phyloP scores from a whole-genome alignment of 805 yeast species.

The Teunomyces panamensis region DNA sequence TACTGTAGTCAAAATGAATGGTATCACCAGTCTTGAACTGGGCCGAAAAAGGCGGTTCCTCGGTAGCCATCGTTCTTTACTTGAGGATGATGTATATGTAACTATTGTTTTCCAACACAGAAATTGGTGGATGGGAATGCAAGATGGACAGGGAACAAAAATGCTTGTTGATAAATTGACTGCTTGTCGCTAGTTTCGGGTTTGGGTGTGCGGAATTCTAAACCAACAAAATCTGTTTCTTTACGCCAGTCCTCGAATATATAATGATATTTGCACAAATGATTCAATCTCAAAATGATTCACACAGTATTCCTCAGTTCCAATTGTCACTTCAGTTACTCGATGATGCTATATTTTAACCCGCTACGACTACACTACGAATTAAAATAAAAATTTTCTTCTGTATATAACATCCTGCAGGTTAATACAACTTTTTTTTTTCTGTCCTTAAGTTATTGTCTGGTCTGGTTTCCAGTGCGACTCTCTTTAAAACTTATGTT shows the following conservation, averaged over 20 bases:
- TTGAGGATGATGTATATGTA: not conserved
- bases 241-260: too few species aligned
- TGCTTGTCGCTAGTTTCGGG: not conserved
- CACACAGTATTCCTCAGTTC: not conserved
- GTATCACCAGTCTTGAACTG: constrained; percentile 30
- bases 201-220: constrained; percentile 2
- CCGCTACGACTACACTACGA: not conserved
- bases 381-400: not conserved
- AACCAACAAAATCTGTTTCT: not conserved
- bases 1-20: constrained; percentile 27
- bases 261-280: too few species aligned
- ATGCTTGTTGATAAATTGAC: not conserved
- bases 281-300: not conserved
- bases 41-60: not conserved
- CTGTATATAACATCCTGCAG: not conserved
- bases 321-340: not conserved
- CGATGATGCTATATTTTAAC: not conserved
- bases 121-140: too few species aligned
- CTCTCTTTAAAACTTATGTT: not conserved
- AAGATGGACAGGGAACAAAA: not conserved
- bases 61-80: not conserved
- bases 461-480: not conserved
- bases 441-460: not conserved
- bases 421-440: not conserved
- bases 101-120: too few species aligned